Base-by-base conservation (phyloP, 352 stramenopile species). In the Phytophthora sojae region DNA sequence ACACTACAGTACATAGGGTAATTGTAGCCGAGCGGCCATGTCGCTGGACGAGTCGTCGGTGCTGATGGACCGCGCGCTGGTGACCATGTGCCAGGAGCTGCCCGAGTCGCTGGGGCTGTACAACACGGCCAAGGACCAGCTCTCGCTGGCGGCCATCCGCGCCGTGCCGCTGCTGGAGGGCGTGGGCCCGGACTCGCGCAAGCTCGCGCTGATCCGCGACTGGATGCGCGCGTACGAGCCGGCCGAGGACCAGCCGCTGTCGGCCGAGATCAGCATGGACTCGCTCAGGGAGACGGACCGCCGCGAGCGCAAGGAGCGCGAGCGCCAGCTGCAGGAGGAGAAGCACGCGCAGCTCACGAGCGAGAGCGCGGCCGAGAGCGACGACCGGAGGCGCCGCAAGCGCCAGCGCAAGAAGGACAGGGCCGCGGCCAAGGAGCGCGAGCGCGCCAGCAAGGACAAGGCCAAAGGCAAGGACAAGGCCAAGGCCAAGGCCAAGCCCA, bases 91-190 rank as follows among this genome's bases (percentile, higher is more conserved):
- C 62, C 54, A 66, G 26, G 83, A 93, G 61, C 77, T 95, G 57
- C 88, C 88, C n/a, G 88, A 95, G 77, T 91, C 84, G 11, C 68
- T 95, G 19, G 85, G 82, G 14, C 81, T 95, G 0, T 92, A 92
- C 69, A 89, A 95, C 59, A 95, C 85, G 2, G 77, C 72, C 14
- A 89, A 88, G 52, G 85, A 95, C 69, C 78, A 93, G 61, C 70
- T 92, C 30, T 86, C 76, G 50, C 67, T 95, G 19, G 75, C 63
- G 11, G 84, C 87, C 21, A 64, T 95, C 49, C 87, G 85, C 19
- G 30, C 68, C 3, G 69, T 93, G 44, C 76, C 84, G 25, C 67
- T 92, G 54, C 73, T 92, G 35, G 85, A 92, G 58, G 26, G 82
- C 12, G 53, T 95, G 35, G 49, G 57, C 25, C 72, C 82, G 25